phyloP scores from a whole-genome alignment of 2,329 filamentous ascomycete genomes.

The Botrytis elliptica region DNA sequence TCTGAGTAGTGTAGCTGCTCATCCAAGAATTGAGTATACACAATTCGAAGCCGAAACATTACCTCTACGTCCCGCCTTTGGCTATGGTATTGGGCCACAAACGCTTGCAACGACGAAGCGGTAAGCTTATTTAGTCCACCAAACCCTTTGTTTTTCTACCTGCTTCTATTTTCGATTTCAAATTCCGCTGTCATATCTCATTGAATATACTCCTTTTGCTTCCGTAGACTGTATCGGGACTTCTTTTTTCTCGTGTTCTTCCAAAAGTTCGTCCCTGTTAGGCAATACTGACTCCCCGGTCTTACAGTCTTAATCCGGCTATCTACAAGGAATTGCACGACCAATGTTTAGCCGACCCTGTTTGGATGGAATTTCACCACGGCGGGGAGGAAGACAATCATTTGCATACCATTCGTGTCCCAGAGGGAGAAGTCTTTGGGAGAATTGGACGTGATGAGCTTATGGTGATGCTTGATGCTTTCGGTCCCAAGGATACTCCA shows the following conservation, averaged over 20 bases:
- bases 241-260: background rate
- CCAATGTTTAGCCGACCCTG: conserved; percentile 1
- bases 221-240: background rate
- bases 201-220: background rate
- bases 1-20: conserved; percentile 15
- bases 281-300: background rate
- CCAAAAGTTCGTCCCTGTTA: background rate
- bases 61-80: conserved; percentile 21
- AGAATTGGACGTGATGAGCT: conserved; percentile 21
- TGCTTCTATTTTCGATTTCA: background rate
- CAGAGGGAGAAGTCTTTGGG: conserved; percentile 16
- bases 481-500: conserved; percentile 6
- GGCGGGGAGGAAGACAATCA: conserved; percentile 6
- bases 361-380: conserved; percentile 22
- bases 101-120: conserved; percentile 13
- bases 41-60: conserved; percentile 23
- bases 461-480: conserved; percentile 21
- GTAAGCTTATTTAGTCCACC: background rate
- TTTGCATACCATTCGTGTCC: conserved; percentile 5
- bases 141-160: background rate
- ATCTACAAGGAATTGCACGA: background rate
- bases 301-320: conserved; percentile 16
- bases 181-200: background rate
- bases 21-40: conserved; percentile 21
- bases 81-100: conserved; percentile 21